Conservation (phyloP, 2,329 filamentous ascomycete species). For the Colletotrichum neosansevieriae region DNA sequence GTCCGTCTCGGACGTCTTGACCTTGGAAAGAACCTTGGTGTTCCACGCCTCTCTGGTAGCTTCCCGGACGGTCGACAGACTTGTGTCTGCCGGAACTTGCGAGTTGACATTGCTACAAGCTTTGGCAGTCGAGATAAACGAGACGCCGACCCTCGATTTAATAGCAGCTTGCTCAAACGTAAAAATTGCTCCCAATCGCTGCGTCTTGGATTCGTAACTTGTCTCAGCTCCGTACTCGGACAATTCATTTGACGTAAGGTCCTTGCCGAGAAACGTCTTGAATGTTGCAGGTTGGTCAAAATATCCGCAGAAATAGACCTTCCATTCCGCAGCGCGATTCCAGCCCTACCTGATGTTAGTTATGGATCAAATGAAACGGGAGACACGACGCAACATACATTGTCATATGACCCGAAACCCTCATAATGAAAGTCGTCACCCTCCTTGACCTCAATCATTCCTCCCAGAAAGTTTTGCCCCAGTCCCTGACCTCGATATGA, state of each 20-base stretch:
- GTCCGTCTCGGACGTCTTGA: constrained; percentile 70
- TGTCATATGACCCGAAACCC: constrained; percentile 72
- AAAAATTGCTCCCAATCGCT: constrained; percentile 65
- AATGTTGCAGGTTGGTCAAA: constrained; percentile 63
- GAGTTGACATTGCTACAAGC: constrained; percentile 69
- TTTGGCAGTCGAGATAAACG: constrained; percentile 72
- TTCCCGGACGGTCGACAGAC: constrained; percentile 57
- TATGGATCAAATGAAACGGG: constrained; percentile 1
- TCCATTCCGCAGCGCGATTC: constrained; percentile 74
- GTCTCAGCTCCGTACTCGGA: constrained; percentile 48
- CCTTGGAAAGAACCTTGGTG: constrained; percentile 69
- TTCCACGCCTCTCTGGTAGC: constrained; percentile 70
- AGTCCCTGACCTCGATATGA: constrained; percentile 71
- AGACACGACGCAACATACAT: constrained; percentile 53
- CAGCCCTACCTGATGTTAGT: constrained; percentile 59
- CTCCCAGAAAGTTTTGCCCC: constrained; percentile 73
- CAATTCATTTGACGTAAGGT: constrained; percentile 48
- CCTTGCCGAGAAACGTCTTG: constrained; percentile 57
- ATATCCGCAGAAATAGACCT: constrained; percentile 72
- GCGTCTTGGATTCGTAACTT: constrained; percentile 50
- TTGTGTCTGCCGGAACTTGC: constrained; percentile 64
- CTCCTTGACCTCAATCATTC: constrained; percentile 64
- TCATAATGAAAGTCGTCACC: constrained; percentile 64
- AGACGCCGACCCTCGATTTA: constrained; percentile 73
- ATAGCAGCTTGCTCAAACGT: constrained; percentile 62